Percentiles rank a stretch among this genome's conserved stretches.
Conservation (phyloP, 805 yeast species). For the Ogataea henricii region DNA sequence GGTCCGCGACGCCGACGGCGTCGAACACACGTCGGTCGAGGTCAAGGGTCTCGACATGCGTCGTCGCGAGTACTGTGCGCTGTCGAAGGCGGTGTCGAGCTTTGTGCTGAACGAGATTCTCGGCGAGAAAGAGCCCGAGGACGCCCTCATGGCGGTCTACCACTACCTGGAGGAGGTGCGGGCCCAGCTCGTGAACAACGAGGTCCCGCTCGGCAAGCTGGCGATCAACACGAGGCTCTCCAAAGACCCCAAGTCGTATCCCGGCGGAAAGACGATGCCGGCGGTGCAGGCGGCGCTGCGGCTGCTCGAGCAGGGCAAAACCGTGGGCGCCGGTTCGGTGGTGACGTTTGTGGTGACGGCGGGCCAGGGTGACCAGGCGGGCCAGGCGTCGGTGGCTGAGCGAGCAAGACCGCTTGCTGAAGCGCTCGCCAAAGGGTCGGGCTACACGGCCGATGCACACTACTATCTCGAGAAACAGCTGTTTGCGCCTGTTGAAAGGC, state of each 20-base stretch:
- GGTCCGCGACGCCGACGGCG: constrained; percentile 48
- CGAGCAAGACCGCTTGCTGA: constrained; percentile 85
- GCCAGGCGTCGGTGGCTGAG: constrained; percentile 64
- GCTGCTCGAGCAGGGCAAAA: constrained; percentile 78
- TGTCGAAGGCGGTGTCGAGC: constrained; percentile 85
- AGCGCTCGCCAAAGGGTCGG: constrained; percentile 51
- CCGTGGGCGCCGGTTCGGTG: constrained; percentile 85
- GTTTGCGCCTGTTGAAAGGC: constrained; percentile 85
- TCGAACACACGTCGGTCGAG: constrained; percentile 63
- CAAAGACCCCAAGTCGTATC: constrained; percentile 85
- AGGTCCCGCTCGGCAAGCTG: constrained; percentile 65
- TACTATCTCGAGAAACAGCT: constrained; percentile 88
- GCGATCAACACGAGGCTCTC: constrained; percentile 86
- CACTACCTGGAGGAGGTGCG: constrained; percentile 65
- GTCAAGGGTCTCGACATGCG: constrained; percentile 96
- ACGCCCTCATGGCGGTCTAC: constrained; percentile 71
- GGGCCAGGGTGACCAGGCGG: too few species aligned
- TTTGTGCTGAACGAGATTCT: constrained; percentile 71
- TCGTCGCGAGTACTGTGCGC: constrained; percentile 93
- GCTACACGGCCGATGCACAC: constrained; percentile 67
- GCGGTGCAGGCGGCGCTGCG: constrained; percentile 86
- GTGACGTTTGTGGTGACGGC: constrained; percentile 86
- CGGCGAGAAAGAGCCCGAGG: constrained; percentile 73
- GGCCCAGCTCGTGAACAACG: constrained; percentile 56
- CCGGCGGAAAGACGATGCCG: constrained; percentile 81